Conservation (phyloP, 2,329 filamentous ascomycete species). For the Nemania diffusa region DNA sequence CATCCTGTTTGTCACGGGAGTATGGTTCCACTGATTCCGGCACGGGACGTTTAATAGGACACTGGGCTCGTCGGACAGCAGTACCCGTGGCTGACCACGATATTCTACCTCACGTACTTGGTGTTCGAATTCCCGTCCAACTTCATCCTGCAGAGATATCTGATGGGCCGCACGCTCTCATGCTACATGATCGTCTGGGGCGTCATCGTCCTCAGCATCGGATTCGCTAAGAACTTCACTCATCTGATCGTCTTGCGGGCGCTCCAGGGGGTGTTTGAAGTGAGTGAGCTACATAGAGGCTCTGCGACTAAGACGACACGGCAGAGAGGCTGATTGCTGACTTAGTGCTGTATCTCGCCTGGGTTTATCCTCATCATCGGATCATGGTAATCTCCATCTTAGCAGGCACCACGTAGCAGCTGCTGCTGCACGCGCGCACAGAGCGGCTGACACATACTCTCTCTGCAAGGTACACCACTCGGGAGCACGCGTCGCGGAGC, state of each 20-base stretch:
- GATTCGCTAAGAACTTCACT: slow-evolving; percentile 52
- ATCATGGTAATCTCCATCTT: slow-evolving; percentile 34
- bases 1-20: neutral
- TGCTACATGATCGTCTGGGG: slow-evolving; percentile 51
- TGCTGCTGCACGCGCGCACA: too few relatives aligned
- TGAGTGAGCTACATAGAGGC: slow-evolving; percentile 29
- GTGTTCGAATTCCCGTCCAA: slow-evolving; percentile 50
- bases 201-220: slow-evolving; percentile 52
- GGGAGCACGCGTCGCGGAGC: slow-evolving; percentile 51
- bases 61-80: slow-evolving; percentile 49
- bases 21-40: slow-evolving; percentile 11
- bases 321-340: slow-evolving; percentile 10
- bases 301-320: neutral
- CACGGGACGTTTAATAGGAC: slow-evolving; percentile 37
- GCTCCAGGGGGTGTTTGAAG: slow-evolving; percentile 52
- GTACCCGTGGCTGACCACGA: slow-evolving; percentile 50
- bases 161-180: slow-evolving; percentile 48
- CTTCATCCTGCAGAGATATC: slow-evolving; percentile 47
- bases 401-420: neutral
- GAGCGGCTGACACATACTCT: slow-evolving; percentile 7
- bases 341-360: slow-evolving; percentile 52
- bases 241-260: slow-evolving; percentile 51
- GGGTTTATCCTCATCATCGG: slow-evolving; percentile 54
- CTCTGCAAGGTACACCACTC: slow-evolving; percentile 52
- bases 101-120: slow-evolving; percentile 50